Evolutionary conservation across 2,329 filamentous ascomycete species (phyloP), one percentile per base, ranked within the genome.

Genomic region (Dendrostoma leiphaemia): DNA sequence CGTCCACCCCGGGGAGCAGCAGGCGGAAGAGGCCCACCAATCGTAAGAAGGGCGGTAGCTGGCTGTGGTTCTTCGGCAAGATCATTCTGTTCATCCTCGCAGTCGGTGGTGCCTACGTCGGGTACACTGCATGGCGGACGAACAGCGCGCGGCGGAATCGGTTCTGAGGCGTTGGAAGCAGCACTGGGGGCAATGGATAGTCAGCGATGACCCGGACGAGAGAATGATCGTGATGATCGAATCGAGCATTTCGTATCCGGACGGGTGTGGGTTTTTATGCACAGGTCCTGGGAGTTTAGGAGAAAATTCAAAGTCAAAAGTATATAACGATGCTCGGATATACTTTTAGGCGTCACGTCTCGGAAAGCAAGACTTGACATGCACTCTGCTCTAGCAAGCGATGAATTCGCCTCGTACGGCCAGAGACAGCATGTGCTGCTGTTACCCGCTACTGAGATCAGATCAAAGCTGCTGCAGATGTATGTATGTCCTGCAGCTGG

Each of bases 41-140:
- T 61, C 64, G 63, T 53, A 71, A 75, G 64, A 65, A 72, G 63
- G 73, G 74, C 54, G 74, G 80, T 60, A 78, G 78, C 71, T 85
- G 79, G 80, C 74, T 73, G 46, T 83, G 80, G 80, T 79, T 83
- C 71, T 75, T 97, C 59, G 80, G 91, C 71, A 97, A 97, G 83
- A 78, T 90, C 59, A 67, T 97, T 56, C 65, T 96, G 57, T 88
- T 96, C 71, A 76, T 89, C 60, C 69, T 86, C 28, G 82, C 85
- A 15, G 63, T 87, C 41, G 89, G 80, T 9, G 92, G 89, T 61
- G 89, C 70, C 4, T 99, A 97, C 69, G 84, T 91, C 41, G 93
- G 91, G 26, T 97, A 81, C 69, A 97, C 91, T 6, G 81, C 87
- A 43, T 99, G 90, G 74, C 83, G 92, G 67, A 72, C 88, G 60